Evolutionary conservation across 2,329 filamentous ascomycete species (phyloP).

Genomic region (Phyllosticta citriasiana): DNA sequence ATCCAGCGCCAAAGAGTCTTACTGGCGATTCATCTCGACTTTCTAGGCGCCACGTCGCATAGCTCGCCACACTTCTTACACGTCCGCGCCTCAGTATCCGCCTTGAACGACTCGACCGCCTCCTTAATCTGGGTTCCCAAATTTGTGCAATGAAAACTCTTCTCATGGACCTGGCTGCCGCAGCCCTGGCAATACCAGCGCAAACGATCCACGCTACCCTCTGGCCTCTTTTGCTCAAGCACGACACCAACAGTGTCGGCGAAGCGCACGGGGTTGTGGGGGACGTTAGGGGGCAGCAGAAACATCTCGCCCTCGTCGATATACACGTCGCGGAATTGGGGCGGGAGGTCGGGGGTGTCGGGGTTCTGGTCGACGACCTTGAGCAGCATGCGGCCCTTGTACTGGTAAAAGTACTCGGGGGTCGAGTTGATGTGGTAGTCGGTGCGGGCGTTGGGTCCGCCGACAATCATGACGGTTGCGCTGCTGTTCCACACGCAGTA

Average conservation of each 20-base stretch:
- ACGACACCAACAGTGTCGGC: constrained; percentile 90
- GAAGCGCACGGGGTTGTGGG: constrained; percentile 91
- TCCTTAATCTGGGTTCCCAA: constrained; percentile 90
- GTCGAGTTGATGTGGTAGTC: constrained; percentile 98
- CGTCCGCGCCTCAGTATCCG: constrained; percentile 56
- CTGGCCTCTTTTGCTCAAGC: constrained; percentile 72
- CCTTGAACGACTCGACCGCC: constrained; percentile 74
- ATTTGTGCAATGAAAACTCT: constrained; percentile 77
- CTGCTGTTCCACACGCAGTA: constrained; percentile 88
- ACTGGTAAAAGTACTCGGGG: constrained; percentile 96
- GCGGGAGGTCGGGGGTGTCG: not conserved
- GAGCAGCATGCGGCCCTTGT: constrained; percentile 86
- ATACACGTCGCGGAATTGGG: constrained; percentile 65
- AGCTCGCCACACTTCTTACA: constrained; percentile 69
- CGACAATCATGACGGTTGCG: constrained; percentile 86
- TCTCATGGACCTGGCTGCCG: constrained; percentile 68
- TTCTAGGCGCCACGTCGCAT: constrained; percentile 57
- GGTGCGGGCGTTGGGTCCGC: constrained; percentile 88
- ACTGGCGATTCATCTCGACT: constrained; percentile 13
- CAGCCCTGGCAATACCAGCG: constrained; percentile 82
- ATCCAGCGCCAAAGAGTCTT: not conserved
- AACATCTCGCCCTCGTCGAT: constrained; percentile 94
- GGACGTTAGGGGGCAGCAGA: constrained; percentile 84
- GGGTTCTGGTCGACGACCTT: constrained; percentile 59
- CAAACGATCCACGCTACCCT: constrained; percentile 62